Percentiles rank a stretch among this genome's conserved stretches.
Conservation (phyloP, 345 rosid species). For the Jatropha curcas region DNA sequence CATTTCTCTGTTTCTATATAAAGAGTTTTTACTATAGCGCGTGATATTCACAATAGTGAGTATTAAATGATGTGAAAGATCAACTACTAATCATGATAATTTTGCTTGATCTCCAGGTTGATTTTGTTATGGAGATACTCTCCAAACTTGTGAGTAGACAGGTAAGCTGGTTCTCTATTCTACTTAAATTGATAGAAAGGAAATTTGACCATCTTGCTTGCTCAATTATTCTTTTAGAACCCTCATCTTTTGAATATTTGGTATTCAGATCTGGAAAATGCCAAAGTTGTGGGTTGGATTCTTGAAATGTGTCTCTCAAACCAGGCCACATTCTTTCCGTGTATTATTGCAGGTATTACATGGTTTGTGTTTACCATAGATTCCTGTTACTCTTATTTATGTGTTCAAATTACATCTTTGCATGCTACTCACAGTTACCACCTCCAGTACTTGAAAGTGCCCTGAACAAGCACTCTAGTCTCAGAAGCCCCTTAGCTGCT, state of each 20-base stretch:
- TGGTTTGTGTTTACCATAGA: not conserved
- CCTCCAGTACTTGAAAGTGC: slow-evolving; percentile 77
- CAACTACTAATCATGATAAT: not conserved
- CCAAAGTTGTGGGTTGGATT: slow-evolving; percentile 98
- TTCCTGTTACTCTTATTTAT: slow-evolving; percentile 5
- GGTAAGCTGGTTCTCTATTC: slow-evolving; percentile 44
- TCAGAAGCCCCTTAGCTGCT: slow-evolving; percentile 67
- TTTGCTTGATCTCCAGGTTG: slow-evolving; percentile 54
- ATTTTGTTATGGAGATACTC: slow-evolving; percentile 93
- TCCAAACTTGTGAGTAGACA: slow-evolving; percentile 88
- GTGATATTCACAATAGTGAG: not conserved
- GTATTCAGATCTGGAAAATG: slow-evolving; percentile 84
- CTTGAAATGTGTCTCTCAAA: slow-evolving; percentile 91
- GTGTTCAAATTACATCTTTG: slow-evolving; percentile 6
- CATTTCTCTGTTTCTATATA: not conserved
- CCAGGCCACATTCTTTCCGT: slow-evolving; percentile 85
- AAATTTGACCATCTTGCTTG: slow-evolving; percentile 8
- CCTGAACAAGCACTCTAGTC: slow-evolving; percentile 68
- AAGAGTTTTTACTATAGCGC: not conserved
- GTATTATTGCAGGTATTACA: slow-evolving; percentile 73
- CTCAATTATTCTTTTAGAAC: not conserved
- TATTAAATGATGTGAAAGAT: slow-evolving; percentile 2
- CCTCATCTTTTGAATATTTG: slow-evolving; percentile 6
- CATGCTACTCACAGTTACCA: slow-evolving; percentile 64
- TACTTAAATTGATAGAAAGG: slow-evolving; percentile 10